These are phyloP conservation scores for Aspergillus avenaceus DNA, from an alignment of 495 filamentous ascomycete genomes.

Conservation along the genomic window DNA sequence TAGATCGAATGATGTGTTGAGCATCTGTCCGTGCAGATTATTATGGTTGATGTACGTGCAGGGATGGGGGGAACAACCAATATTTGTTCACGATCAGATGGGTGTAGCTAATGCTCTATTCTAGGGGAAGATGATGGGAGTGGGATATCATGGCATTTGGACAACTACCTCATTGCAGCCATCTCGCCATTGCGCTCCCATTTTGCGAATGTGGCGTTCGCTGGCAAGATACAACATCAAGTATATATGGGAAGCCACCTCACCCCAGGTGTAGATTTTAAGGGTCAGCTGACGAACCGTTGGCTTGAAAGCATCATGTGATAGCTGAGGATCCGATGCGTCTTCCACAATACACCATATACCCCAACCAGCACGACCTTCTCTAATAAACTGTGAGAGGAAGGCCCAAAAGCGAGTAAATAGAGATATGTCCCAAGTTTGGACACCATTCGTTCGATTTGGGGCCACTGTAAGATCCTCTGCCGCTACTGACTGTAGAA, in stretches of 20 bases:
- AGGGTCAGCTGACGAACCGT: conserved; percentile 24
- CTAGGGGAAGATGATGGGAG: neutral
- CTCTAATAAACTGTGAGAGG: conserved; percentile 52
- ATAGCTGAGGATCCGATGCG: conserved; percentile 11
- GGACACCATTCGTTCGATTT: neutral
- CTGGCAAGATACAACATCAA: conserved; percentile 62
- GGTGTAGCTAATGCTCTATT: too few relatives aligned
- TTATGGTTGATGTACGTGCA: too few relatives aligned
- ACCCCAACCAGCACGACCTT: conserved; percentile 64
- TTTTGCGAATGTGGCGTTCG: conserved; percentile 48
- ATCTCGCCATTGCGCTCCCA: conserved; percentile 57
- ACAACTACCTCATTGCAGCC: conserved; percentile 47
- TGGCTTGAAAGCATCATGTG: conserved; percentile 9
- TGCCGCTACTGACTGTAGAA: neutral
- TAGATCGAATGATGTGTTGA: too few relatives aligned
- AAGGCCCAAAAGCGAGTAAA: conserved; percentile 57
- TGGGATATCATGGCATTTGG: conserved; percentile 27
- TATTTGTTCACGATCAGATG: too few relatives aligned
- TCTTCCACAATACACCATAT: conserved; percentile 49
- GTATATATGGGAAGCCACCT: conserved; percentile 58
- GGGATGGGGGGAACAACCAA: too few relatives aligned
- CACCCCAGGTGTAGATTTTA: conserved; percentile 65
- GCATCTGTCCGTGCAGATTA: too few relatives aligned
- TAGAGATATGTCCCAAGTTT: conserved; percentile 20
- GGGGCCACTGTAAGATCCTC: neutral